Evolutionary conservation across 2,329 filamentous ascomycete species (phyloP).

Genomic region (Pseudogymnoascus pannorum): DNA sequence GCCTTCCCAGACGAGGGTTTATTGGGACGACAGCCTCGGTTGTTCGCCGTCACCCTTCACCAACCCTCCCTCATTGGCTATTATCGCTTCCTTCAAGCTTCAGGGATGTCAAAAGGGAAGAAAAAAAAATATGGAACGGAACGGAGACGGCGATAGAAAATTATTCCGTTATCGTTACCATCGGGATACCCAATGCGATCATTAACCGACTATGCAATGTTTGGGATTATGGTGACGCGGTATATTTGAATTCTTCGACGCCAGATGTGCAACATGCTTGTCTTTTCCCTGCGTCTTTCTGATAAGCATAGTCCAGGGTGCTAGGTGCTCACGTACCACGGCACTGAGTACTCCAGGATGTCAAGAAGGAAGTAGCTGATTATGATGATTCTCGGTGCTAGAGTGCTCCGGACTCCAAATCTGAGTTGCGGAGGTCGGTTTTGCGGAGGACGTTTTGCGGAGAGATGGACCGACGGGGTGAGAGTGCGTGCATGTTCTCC

Average conservation of each 20-base stretch:
- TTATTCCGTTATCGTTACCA: conserved; percentile 1
- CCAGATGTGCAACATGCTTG: neutral
- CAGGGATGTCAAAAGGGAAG: neutral
- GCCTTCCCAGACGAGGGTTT: neutral
- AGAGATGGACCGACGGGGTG: neutral
- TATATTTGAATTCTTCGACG: neutral
- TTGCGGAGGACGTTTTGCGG: neutral
- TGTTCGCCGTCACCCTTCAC: neutral
- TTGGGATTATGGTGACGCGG: conserved; percentile 2
- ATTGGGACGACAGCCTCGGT: conserved; percentile 3
- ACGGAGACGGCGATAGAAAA: neutral
- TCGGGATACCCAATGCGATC: neutral
- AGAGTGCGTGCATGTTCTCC: conserved; percentile 4
- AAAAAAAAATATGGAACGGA: neutral
- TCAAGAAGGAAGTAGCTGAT: neutral
- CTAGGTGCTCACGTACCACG: too few relatives aligned
- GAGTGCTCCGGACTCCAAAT: neutral
- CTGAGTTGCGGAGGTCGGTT: neutral
- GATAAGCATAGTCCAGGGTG: neutral
- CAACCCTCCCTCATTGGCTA: neutral
- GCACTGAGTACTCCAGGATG: neutral
- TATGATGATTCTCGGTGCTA: neutral
- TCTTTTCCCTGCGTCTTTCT: neutral
- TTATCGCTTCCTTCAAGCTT: neutral
- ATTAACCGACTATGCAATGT: neutral